Base-by-base conservation (phyloP, 345 rosid genomes). In the Eucalyptus pauciflora region DNA sequence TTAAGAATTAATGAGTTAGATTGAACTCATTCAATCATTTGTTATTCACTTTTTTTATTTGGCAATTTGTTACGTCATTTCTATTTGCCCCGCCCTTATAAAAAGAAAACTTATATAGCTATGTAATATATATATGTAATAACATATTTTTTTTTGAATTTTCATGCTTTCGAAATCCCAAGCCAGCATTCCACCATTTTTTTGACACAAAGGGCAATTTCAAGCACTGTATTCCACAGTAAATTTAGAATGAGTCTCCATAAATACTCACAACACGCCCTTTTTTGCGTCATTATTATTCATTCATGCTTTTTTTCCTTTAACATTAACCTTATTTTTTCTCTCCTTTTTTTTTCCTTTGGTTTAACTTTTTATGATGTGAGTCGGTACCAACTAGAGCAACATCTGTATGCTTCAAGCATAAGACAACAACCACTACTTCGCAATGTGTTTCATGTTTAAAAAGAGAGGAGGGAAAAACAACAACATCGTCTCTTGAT, bases 261-360 rank as follows among this genome's bases (percentile, higher is more conserved):
- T 60, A 60, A 27, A 60, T 62, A 5, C 69, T 62, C 31, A 9
- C 45, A 33, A 33, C 45, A 17, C 25, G 17, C 24, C 45, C 81
- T 17, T 9, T 56, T 24, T 56, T 8, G 25, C 22, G 7, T 33
- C 41, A 9, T 71, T 33, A 33, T 17, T 76, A 37, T 76, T 37
- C 83, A 5, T 18, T 76, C 15, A 5, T 37, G 46, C 2, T 22
- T 2, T 76, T 37, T 76, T 37, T 2, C 46, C 2, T 71, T 37
- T 37, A 37, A 71, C 43, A 37, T 71, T 37, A 37, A 8, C 48
- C 24, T 37, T 5, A 9, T 18, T 18, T 37, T 37, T 20, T 17
- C 20, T 33, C 2, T 10, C 1, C 17, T 8, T 3, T 7, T 16
- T 33, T 10, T 37, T 5, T 1, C 0, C 16, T 29, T 62, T 62